Evolutionary conservation across 768 basidiomycete genomes (phyloP), one percentile per base, ranked within the genome.

Genomic region (Suillus luteus): DNA sequence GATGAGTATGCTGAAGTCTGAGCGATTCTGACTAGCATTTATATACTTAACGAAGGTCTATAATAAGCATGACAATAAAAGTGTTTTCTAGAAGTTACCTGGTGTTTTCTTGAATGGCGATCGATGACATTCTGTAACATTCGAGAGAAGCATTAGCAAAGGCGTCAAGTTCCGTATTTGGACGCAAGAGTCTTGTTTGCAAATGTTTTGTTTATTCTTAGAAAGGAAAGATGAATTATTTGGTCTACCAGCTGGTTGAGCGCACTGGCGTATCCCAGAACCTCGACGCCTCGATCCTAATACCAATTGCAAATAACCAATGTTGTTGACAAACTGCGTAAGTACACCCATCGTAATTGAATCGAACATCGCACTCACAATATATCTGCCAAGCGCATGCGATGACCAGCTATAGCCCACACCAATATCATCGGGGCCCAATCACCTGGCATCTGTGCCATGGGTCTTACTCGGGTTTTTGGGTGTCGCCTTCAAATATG

Each of bases 381-480:
- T 31, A 31, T 31, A 31, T 31, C 31, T 31, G 31, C 31, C 31
- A 31, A 31, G 31, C 31, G 31, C 31, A 31, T 31, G 31, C 31
- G 3, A 6, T 31, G 31, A 31, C 31, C 31, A 31, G 31, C 31
- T 31, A 31, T 31, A 31, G 31, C 31, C 31, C 3, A 31, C 31
- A 27, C 27, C 27, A 27, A 27, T 27, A 27, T 27, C 27, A 27
- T 27, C 27, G 27, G 27, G 27, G 27, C 33, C 33, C 33, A 33
- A 33, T 33, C 10, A 37, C 37, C 37, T 97, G 46, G 93, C 92
- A 2, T 93, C 91, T 11, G 85, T 98, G 3, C 96, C 96, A 0
- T 96, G 90, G 88, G 95, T 91, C 81, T 72, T 96, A 58, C 69
- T 97, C 49, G 96, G 95, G 24, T 67, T 95, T 27, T 84, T 81